Evolutionary conservation across 2,329 filamentous ascomycete species (phyloP).

Genomic region (Macrophomina pseudophaseolina): DNA sequence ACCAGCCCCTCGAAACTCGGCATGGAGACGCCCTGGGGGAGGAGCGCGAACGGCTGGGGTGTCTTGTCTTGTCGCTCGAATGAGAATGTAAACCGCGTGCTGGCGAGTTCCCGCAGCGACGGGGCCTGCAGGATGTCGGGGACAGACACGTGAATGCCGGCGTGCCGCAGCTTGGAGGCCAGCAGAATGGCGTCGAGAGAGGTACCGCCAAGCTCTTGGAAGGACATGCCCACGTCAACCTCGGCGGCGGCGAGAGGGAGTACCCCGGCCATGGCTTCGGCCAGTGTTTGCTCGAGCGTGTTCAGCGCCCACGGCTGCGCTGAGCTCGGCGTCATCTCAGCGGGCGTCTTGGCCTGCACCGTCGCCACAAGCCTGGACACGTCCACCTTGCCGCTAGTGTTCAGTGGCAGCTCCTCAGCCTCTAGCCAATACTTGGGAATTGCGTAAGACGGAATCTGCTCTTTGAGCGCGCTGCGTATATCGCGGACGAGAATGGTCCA

Average conservation of each 20-base stretch:
- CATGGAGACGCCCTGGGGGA: background rate
- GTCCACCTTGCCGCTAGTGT: conserved; percentile 20
- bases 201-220: background rate
- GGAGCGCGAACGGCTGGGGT: background rate
- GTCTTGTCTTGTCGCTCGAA: background rate
- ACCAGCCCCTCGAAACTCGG: background rate
- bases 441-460: conserved; percentile 59
- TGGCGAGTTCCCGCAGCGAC: background rate
- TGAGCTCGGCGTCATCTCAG: background rate
- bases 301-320: background rate
- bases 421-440: conserved; percentile 38
- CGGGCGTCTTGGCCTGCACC: background rate
- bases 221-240: background rate
- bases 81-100: background rate
- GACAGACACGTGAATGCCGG: background rate
- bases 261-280: background rate
- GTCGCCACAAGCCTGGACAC: background rate
- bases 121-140: background rate
- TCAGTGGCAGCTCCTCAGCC: conserved; percentile 15
- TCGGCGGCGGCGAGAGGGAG: background rate
- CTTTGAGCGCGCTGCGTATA: conserved; percentile 22
- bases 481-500: conserved; percentile 34
- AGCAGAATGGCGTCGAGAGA: background rate
- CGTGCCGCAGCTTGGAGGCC: background rate
- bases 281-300: background rate